phyloP scores from a whole-genome alignment of 768 basidiomycete species.

The Panaeolus cyanescens region DNA sequence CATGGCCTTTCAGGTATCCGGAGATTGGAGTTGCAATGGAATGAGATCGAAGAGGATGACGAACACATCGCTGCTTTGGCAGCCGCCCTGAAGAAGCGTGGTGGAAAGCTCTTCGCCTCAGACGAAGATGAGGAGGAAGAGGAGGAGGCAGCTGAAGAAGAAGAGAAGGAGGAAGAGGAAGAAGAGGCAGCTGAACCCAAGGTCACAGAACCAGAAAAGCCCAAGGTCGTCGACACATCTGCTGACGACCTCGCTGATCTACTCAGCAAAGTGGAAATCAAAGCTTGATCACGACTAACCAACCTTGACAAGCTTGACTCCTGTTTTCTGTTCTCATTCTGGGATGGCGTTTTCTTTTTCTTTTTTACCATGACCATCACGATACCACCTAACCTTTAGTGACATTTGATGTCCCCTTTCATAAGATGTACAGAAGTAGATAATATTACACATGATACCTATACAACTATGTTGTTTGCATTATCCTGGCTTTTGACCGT shows the following conservation, averaged over 20 bases:
- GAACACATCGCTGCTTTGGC: slow-evolving; percentile 58
- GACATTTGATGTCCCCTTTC: not conserved
- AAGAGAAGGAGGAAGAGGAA: slow-evolving; percentile 44
- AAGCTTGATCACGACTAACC: not conserved
- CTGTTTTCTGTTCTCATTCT: not conserved
- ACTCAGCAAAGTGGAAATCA: slow-evolving; percentile 63
- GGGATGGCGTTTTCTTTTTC: not conserved
- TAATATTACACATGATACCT: slow-evolving; percentile 5
- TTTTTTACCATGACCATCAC: not conserved
- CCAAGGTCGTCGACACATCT: slow-evolving; percentile 18
- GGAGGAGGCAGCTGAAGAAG: slow-evolving; percentile 58
- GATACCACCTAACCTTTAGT: slow-evolving; percentile 11
- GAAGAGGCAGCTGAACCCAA: slow-evolving; percentile 29
- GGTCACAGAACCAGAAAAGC: slow-evolving; percentile 27
- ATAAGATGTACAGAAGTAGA: slow-evolving; percentile 3
- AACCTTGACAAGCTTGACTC: not conserved
- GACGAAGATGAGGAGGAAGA: slow-evolving; percentile 88
- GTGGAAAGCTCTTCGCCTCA: slow-evolving; percentile 64
- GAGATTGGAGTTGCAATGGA: slow-evolving; percentile 86
- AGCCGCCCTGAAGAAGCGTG: slow-evolving; percentile 58
- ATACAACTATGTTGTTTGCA: not conserved
- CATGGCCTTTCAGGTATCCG: slow-evolving; percentile 59
- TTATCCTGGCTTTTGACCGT: not conserved
- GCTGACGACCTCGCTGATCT: slow-evolving; percentile 66
- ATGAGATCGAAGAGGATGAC: slow-evolving; percentile 81